Evolutionary conservation across 2,329 filamentous ascomycete genomes (phyloP).

Genomic region (Penicillium verrucosum): DNA sequence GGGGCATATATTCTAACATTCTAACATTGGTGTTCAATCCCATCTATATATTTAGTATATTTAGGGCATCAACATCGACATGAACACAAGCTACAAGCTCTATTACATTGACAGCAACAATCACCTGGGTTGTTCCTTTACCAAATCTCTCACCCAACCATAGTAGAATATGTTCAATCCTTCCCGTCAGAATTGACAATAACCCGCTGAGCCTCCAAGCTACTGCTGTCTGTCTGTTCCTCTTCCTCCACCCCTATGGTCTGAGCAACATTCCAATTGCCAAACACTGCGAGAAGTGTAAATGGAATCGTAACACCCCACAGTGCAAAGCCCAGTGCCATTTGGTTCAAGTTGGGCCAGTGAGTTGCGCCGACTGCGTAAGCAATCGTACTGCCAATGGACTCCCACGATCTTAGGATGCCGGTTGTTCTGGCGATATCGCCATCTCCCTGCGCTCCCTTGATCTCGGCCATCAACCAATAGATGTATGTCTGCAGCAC

Average conservation of each 20-base stretch:
- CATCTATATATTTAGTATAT: neutral
- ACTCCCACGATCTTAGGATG: conserved; percentile 33
- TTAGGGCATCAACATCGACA: neutral
- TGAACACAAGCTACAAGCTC: neutral
- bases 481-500: conserved; percentile 53
- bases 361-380: conserved; percentile 33
- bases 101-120: neutral
- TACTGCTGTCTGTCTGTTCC: conserved; percentile 5
- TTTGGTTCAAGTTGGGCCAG: conserved; percentile 31
- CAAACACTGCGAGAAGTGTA: conserved; percentile 17
- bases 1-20: neutral
- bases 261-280: conserved; percentile 12
- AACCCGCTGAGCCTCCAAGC: conserved; percentile 13
- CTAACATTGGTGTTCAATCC: neutral
- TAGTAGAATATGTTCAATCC: neutral
- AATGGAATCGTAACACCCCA: conserved; percentile 30
- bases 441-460: conserved; percentile 28
- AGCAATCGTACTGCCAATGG: conserved; percentile 33
- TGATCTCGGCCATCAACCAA: conserved; percentile 45
- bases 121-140: neutral
- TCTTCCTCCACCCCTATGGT: neutral
- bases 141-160: neutral
- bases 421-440: conserved; percentile 33
- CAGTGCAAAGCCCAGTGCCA: conserved; percentile 30
- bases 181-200: conserved; percentile 1